Base-by-base conservation (phyloP, 2,329 filamentous ascomycete species). In the Trichophyton simii region DNA sequence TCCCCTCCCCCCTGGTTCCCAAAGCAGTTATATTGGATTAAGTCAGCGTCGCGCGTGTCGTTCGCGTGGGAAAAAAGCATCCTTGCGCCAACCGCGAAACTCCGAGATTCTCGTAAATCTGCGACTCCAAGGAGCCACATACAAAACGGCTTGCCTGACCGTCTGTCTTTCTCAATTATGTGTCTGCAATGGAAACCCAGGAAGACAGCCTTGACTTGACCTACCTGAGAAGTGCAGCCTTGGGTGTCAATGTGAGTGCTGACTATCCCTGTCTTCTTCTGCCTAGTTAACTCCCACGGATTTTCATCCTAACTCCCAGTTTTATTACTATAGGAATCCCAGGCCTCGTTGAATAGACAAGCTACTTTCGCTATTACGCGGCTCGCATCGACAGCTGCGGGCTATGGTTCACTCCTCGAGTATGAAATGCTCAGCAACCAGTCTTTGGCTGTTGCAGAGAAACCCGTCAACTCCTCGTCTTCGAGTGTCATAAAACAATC, bases 121-220 rank as follows among this genome's bases (percentile, higher is more conserved):
- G 22, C 22, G 15, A 34, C 50, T 15, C 22, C 50, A 7, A 25
- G n/a, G 13, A 54, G 13, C 22, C 50, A 38, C 34, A 38, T 38
- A 38, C 34, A 13, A 9, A 38, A 13, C 34, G 34, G 34, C 34
- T 13, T 38, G 34, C 3, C 34, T 38, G 34, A 36, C 9, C 22
- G 22, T 34, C 18, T 13, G 50, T 31, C 28, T 54, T 34, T 15
- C 13, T 38, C 55, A 22, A 58, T 58, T 38, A 22, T 58, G 28
- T 31, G 31, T 42, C 55, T 20, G 55, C 34, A 58, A 75, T 75
- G 73, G 73, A 75, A 61, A 74, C 72, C 5, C 72, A 76, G 59
- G 68, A 71, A 36, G 72, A 76, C 62, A 76, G 74, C 60, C 67
- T 76, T 62, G 74, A 76, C 60, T 70, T 76, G 44, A 69, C 67